Percentiles rank a stretch among this genome's conserved stretches.
phyloP scores from a whole-genome alignment of 768 basidiomycete species.

The Russula vinacea region DNA sequence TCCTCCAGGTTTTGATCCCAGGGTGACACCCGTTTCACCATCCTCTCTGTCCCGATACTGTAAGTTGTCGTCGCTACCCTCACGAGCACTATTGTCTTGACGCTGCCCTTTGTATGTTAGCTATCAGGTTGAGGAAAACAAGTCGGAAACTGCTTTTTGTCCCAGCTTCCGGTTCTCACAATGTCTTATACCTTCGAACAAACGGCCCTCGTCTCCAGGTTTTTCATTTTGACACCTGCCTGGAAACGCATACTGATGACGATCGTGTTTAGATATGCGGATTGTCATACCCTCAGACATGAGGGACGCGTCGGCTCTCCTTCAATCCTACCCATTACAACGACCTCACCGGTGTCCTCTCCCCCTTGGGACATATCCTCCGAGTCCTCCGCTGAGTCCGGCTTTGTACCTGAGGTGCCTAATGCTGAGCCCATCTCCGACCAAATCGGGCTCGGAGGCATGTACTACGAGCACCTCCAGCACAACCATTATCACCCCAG shows the following conservation, averaged over 20 bases:
- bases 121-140: neutral
- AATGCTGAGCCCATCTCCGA: constrained; percentile 2
- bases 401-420: constrained; percentile 4
- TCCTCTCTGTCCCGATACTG: neutral
- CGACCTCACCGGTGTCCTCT: constrained; percentile 1
- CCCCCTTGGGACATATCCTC: constrained; percentile 19
- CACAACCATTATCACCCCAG: constrained; percentile 7
- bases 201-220: constrained; percentile 9
- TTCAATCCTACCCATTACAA: neutral
- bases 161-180: neutral
- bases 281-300: neutral
- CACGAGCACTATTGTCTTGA: neutral
- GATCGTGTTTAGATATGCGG: constrained; percentile 2
- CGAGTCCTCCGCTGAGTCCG: constrained; percentile 15
- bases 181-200: constrained; percentile 13
- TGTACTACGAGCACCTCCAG: constrained; percentile 15
- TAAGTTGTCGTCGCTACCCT: neutral
- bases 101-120: neutral
- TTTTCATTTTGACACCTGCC: neutral
- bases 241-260: neutral
- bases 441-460: constrained; percentile 8
- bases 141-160: neutral
- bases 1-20: constrained; percentile 3
- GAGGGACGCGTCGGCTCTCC: neutral
- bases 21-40: neutral